A percentile compares a stretch with the other conserved stretches of the same genome.
These are phyloP conservation scores for Wickerhamomyces silvicola DNA, from an alignment of 805 yeast genomes.

Conservation along the genomic window DNA sequence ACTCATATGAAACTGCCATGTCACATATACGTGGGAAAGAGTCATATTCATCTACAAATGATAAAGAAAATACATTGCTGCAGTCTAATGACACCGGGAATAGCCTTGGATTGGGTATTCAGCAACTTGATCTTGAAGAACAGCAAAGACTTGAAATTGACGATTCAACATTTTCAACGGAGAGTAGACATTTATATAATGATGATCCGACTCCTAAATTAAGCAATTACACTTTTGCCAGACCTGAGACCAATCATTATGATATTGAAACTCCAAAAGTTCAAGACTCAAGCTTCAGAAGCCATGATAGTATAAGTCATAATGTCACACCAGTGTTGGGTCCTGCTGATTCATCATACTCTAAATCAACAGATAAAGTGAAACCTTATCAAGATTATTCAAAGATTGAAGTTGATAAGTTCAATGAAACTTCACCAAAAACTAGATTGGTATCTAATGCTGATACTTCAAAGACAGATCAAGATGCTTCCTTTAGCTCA, in stretches of 20 bases:
- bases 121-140: too few species aligned
- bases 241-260: slow-evolving; percentile 1
- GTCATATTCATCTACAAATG: not conserved
- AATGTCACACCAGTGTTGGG: slow-evolving; percentile 15
- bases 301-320: slow-evolving; percentile 3
- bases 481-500: slow-evolving; percentile 9
- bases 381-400: too few species aligned
- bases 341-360: too few species aligned
- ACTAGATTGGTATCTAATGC: too few species aligned
- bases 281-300: not conserved
- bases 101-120: slow-evolving; percentile 13
- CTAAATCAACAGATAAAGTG: too few species aligned
- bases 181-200: slow-evolving; percentile 9
- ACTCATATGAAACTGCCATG: slow-evolving; percentile 19
- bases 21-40: slow-evolving; percentile 4
- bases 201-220: slow-evolving; percentile 12
- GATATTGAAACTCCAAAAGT: slow-evolving; percentile 10
- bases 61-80: too few species aligned
- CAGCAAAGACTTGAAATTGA: too few species aligned
- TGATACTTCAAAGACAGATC: not conserved
- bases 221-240: slow-evolving; percentile 6
- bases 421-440: too few species aligned
- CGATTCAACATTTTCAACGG: too few species aligned
- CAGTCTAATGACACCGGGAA: too few species aligned
- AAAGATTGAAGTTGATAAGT: not conserved